Conservation (phyloP, 139 green algal species). For the Chlorella vulgaris region DNA sequence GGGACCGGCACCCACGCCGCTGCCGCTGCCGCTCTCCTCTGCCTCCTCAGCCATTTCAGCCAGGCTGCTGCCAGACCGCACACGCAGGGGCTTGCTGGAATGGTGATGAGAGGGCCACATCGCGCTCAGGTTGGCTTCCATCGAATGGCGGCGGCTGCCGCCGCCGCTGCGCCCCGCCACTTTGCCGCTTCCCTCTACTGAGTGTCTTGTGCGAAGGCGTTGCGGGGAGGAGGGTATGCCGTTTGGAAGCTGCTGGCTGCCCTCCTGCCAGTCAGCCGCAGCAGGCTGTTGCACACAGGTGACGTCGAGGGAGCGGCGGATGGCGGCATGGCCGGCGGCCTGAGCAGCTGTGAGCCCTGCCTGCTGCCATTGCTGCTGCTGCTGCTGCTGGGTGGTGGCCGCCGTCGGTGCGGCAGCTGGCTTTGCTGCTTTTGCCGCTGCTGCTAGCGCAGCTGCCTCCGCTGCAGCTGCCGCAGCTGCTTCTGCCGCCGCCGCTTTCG, state of each 20-base stretch:
- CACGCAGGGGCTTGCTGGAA: neutral
- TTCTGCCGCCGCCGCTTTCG: neutral
- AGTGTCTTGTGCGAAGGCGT: neutral
- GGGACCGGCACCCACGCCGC: too few relatives aligned
- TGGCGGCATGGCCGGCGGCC: constrained; percentile 14
- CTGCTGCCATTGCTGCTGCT: neutral
- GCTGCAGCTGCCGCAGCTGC: neutral
- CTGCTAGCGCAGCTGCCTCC: neutral
- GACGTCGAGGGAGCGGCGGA: neutral
- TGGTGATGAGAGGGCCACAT: constrained; percentile 20
- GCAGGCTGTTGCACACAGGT: neutral
- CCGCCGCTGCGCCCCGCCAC: neutral
- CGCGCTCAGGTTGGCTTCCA: constrained; percentile 7
- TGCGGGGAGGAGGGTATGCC: neutral
- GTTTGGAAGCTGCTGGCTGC: neutral
- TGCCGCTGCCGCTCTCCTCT: neutral
- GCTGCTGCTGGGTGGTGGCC: too few relatives aligned
- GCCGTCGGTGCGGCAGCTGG: neutral
- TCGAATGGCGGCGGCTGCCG: constrained; percentile 15
- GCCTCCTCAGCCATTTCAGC: neutral
- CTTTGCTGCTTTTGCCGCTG: neutral
- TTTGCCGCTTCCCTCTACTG: neutral
- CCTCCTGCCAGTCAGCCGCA: neutral
- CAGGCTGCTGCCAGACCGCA: neutral
- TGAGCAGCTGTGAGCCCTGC: neutral